Conservation (phyloP, 1,284 basidiomycete species). For the Ustanciosporium gigantosporum region DNA sequence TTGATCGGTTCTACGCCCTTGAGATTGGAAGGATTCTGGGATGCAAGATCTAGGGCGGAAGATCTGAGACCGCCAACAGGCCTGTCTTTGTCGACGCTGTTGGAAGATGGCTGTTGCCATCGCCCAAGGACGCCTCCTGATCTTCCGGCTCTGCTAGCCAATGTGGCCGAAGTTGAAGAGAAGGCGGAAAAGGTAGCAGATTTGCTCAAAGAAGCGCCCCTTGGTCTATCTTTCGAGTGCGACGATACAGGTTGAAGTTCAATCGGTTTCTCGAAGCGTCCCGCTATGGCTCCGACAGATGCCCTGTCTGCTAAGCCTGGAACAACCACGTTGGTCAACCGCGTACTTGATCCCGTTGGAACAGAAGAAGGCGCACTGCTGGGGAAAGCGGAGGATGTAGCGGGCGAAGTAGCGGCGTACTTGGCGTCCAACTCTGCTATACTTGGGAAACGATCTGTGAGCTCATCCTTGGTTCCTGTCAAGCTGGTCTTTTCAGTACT, state of each 20-base stretch:
- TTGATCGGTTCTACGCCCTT: not conserved
- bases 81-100: too few relatives aligned
- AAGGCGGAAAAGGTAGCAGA: conserved; percentile 14
- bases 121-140: conserved; percentile 13
- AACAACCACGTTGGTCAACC: conserved; percentile 2
- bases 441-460: conserved; percentile 41
- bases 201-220: conserved; percentile 6
- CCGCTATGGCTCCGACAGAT: conserved; percentile 39
- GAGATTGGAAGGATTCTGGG: conserved; percentile 5
- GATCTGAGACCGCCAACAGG: not conserved
- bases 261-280: conserved; percentile 30
- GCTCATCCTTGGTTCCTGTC: conserved; percentile 16
- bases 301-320: conserved; percentile 35
- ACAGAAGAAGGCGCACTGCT: conserved; percentile 3
- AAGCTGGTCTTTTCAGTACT: too few relatives aligned
- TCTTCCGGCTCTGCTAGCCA: conserved; percentile 1
- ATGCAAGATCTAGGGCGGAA: too few relatives aligned
- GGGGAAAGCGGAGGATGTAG: not conserved
- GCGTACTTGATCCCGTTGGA: conserved; percentile 1
- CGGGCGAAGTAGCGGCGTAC: conserved; percentile 9
- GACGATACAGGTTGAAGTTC: conserved; percentile 8
- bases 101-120: conserved; percentile 29
- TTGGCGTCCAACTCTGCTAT: conserved; percentile 45
- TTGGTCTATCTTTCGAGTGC: not conserved
- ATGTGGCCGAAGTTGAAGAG: conserved; percentile 1